Base-by-base conservation (phyloP, 1,139 yeast species). In the Pichia sp. region DNA sequence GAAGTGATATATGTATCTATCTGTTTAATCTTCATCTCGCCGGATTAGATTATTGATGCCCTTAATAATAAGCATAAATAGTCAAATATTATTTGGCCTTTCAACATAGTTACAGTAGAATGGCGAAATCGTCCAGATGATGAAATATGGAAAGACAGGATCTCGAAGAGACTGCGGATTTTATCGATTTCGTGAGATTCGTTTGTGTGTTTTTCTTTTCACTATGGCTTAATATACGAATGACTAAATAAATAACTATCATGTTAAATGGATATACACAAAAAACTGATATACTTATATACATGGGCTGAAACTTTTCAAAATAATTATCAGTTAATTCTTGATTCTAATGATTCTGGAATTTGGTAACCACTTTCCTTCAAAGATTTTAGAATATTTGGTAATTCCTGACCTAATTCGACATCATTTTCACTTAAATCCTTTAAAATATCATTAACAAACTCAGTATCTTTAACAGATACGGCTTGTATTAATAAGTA, bases 1-100 rank as follows among this genome's bases (percentile, higher is more conserved):
- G 68, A 63, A 45, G 68, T 68, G 37, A 78, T 74, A 49, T 68
- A 78, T 22, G 64, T 59, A 48, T 77, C 81, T 41, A 76, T 63
- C 14, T 74, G 64, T 33, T 63, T 66, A 19, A 68, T 54, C 21
- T 54, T 33, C 47, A 44, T 42, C 18, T 23, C 35, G 22, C 13
- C 16, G 31, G 16, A 8, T 6, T 6, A 8, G 6, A 7, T 6
- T 22, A 9, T 22, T 22, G 24, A 7, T 22, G 24, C 6, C 6
- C 9, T 22, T 22, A 22, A 7, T 22, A 6, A 22, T 22, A 14
- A 24, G n/a, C 11, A n/a, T n/a, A n/a, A n/a, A n/a, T n/a, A n/a
- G n/a, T n/a, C n/a, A n/a, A n/a, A n/a, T n/a, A n/a, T n/a, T n/a
- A n/a, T n/a, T n/a, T n/a, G n/a, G n/a, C n/a, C n/a, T n/a, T n/a